A percentile compares a stretch with the other conserved stretches of the same genome.
phyloP scores from a whole-genome alignment of 345 rosid genomes.

The Ceriops tagal region DNA sequence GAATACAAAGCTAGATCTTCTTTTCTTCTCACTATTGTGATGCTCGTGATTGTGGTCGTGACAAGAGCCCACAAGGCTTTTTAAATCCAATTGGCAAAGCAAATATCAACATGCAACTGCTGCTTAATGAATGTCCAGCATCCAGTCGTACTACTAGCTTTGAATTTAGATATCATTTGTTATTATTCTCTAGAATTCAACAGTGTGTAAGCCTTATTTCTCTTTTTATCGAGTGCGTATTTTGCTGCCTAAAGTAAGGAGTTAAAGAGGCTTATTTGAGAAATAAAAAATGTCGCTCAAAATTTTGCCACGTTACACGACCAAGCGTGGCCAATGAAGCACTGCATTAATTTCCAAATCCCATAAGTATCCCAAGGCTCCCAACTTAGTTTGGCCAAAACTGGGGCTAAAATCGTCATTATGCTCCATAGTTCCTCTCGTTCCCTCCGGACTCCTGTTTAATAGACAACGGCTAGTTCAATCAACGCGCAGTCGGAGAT shows the following conservation, averaged over 20 bases:
- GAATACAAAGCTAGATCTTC: constrained; percentile 40
- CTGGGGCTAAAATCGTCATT: constrained; percentile 4
- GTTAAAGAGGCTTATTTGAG: no score
- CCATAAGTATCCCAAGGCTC: neutral
- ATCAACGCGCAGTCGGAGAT: constrained; percentile 14
- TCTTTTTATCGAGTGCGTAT: no score
- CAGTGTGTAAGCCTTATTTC: no score
- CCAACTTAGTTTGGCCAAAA: neutral
- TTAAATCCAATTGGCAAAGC: neutral
- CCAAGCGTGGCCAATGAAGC: no score
- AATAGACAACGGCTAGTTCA: constrained; percentile 3
- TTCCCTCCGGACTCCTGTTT: constrained; percentile 8
- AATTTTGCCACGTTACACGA: neutral
- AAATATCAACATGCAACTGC: neutral
- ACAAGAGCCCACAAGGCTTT: constrained; percentile 12
- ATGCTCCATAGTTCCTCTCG: neutral
- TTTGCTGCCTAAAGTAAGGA: no score
- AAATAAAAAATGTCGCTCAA: no score
- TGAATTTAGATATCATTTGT: no score
- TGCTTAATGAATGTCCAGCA: neutral
- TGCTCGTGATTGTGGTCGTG: constrained; percentile 41
- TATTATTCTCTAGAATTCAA: no score
- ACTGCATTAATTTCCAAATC: neutral
- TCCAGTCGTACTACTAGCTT: no score
- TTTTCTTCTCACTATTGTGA: constrained; percentile 38